Percentiles rank a stretch among this genome's conserved stretches.
These are phyloP conservation scores for Austroboletus niveus DNA, from an alignment of 1,284 basidiomycete species.

Conservation along the genomic window DNA sequence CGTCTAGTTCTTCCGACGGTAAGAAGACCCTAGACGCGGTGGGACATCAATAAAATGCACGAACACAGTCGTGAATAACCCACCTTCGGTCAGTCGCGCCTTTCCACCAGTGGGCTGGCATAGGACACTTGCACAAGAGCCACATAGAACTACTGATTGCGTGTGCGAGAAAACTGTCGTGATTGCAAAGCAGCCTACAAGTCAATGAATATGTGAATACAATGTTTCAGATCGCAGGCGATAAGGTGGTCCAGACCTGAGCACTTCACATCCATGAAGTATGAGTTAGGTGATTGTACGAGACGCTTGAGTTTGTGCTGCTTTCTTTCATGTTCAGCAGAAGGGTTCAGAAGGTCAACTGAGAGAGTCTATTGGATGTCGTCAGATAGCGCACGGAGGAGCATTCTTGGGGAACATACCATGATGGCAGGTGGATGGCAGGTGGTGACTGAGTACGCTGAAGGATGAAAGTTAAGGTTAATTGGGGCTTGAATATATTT, in stretches of 20 bases:
- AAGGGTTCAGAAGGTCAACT: conserved; percentile 97
- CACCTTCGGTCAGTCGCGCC: conserved; percentile 97
- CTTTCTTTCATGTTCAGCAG: conserved; percentile 81
- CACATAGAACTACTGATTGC: conserved; percentile 91
- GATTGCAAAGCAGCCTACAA: conserved; percentile 86
- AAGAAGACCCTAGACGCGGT: conserved; percentile 66
- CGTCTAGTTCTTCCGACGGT: conserved; percentile 81
- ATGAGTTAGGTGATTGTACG: conserved; percentile 96
- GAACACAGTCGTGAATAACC: conserved; percentile 33
- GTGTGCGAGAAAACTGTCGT: conserved; percentile 96
- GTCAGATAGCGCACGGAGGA: conserved; percentile 7
- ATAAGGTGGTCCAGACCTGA: conserved; percentile 65
- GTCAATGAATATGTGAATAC: conserved; percentile 9
- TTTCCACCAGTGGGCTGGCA: conserved; percentile 99
- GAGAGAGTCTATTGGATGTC: conserved; percentile 79
- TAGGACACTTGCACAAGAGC: conserved; percentile 91
- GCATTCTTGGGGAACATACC: conserved; percentile 8
- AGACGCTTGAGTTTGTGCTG: conserved; percentile 99
- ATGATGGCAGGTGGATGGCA: conserved; percentile 15
- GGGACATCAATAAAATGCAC: conserved; percentile 5
- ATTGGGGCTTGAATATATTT: conserved; percentile 18
- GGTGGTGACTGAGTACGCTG: conserved; percentile 24
- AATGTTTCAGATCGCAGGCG: background rate
- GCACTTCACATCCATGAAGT: conserved; percentile 99
- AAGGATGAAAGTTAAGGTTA: conserved; percentile 25